Percentiles rank a stretch among this genome's conserved stretches.
Evolutionary conservation across 2,329 filamentous ascomycete genomes (phyloP).

Genomic region (Arthroderma sp.): DNA sequence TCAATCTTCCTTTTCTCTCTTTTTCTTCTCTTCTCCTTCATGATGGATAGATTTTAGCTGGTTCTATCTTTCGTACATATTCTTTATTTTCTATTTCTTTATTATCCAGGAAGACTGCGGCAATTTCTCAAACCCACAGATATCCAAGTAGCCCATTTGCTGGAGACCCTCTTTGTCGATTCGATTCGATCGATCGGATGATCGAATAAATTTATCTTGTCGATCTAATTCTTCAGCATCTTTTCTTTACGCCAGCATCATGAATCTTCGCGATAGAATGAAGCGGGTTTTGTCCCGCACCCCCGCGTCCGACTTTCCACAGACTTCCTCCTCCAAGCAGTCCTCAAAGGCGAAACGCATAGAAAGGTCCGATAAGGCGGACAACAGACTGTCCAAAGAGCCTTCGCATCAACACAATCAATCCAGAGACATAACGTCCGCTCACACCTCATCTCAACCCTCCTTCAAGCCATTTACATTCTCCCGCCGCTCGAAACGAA

Average conservation of each 20-base stretch:
- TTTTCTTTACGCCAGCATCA: neutral
- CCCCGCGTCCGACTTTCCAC: neutral
- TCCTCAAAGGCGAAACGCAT: neutral
- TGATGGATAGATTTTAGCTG: no score
- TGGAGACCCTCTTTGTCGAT: no score
- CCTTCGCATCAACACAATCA: neutral
- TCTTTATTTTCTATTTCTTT: no score
- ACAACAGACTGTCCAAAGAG: neutral
- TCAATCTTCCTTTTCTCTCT: no score
- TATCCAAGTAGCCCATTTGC: no score
- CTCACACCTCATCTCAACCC: neutral
- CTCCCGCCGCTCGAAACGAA: neutral
- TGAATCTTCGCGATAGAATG: slow-evolving; percentile 11
- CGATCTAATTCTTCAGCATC: no score
- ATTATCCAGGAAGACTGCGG: no score
- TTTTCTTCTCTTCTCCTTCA: no score
- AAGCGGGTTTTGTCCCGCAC: slow-evolving; percentile 11
- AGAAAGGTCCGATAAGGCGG: neutral
- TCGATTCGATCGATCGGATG: no score
- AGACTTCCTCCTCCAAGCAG: neutral
- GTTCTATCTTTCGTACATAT: no score
- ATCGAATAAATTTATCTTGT: no score
- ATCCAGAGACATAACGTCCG: neutral
- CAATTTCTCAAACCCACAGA: no score
- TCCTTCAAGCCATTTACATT: slow-evolving; percentile 4